These are phyloP conservation scores for Venturiaceae sp. DNA, from an alignment of 2,329 filamentous ascomycete species.

Conservation along the genomic window DNA sequence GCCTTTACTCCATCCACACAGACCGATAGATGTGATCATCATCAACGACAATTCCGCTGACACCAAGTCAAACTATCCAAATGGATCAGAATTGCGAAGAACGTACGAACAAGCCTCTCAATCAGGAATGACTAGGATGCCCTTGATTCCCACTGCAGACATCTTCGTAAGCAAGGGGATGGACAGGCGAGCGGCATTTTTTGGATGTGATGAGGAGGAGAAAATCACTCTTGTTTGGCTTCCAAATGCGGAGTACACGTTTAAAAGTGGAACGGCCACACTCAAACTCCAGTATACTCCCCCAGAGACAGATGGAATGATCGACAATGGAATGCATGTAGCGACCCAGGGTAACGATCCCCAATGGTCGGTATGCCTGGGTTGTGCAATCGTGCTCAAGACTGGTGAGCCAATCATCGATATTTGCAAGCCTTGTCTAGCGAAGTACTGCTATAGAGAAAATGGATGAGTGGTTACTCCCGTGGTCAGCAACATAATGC, in stretches of 20 bases:
- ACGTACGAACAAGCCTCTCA: slow-evolving; percentile 48
- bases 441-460: slow-evolving; percentile 25
- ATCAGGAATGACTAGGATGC: slow-evolving; percentile 47
- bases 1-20: slow-evolving; percentile 40
- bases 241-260: slow-evolving; percentile 31
- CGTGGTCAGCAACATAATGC: too few relatives aligned
- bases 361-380: slow-evolving; percentile 30
- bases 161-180: slow-evolving; percentile 51
- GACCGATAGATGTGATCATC: slow-evolving; percentile 52
- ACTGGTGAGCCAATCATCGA: slow-evolving; percentile 18
- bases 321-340: slow-evolving; percentile 30
- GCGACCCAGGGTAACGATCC: slow-evolving; percentile 25
- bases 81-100: slow-evolving; percentile 48
- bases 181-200: slow-evolving; percentile 52
- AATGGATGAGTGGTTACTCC: not conserved
- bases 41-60: slow-evolving; percentile 57
- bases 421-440: slow-evolving; percentile 29
- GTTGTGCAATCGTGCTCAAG: slow-evolving; percentile 29
- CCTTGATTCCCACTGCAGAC: slow-evolving; percentile 43
- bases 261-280: slow-evolving; percentile 22
- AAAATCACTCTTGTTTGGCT: slow-evolving; percentile 30
- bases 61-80: slow-evolving; percentile 47
- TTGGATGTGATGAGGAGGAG: slow-evolving; percentile 43
- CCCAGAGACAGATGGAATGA: slow-evolving; percentile 26
- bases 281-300: slow-evolving; percentile 25